phyloP scores from a whole-genome alignment of 768 basidiomycete genomes.

The Xanthoconium stramineum region DNA sequence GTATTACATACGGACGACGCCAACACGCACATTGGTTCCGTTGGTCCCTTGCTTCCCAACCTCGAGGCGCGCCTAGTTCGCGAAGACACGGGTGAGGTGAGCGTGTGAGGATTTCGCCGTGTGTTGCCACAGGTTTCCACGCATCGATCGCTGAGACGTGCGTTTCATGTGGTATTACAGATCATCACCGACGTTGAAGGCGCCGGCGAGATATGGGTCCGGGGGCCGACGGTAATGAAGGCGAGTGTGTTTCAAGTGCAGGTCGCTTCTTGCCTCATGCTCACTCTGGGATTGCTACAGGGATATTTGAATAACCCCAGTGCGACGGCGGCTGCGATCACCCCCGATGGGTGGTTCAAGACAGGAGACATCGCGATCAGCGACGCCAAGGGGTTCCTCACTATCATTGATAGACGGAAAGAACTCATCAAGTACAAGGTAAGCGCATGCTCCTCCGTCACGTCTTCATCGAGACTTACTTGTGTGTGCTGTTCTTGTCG shows the following conservation, averaged over 20 bases:
- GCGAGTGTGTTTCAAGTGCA: constrained; percentile 13
- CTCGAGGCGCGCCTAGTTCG: constrained; percentile 71
- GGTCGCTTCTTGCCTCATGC: background rate
- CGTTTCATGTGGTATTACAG: constrained; percentile 2
- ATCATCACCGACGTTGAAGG: constrained; percentile 33
- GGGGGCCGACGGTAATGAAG: constrained; percentile 81
- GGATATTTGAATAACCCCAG: constrained; percentile 73
- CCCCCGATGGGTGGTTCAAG: constrained; percentile 78
- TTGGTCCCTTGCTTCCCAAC: constrained; percentile 70
- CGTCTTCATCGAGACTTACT: background rate
- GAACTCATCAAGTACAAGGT: constrained; percentile 78
- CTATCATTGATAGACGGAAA: constrained; percentile 71
- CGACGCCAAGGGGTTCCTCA: constrained; percentile 69
- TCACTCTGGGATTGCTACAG: constrained; percentile 28
- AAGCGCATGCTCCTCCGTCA: background rate
- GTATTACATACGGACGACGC: constrained; percentile 45
- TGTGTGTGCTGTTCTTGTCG: too few relatives aligned
- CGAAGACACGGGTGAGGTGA: constrained; percentile 51
- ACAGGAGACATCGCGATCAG: constrained; percentile 78
- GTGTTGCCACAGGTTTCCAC: too few relatives aligned
- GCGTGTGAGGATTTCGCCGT: background rate
- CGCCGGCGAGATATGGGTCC: constrained; percentile 79
- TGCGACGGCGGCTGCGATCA: constrained; percentile 70
- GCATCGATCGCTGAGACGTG: background rate
- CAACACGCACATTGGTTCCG: constrained; percentile 54